Percentiles rank a stretch among this genome's conserved stretches.
Conservation (phyloP, 257 asterid species). For the Henckelia pumila region DNA sequence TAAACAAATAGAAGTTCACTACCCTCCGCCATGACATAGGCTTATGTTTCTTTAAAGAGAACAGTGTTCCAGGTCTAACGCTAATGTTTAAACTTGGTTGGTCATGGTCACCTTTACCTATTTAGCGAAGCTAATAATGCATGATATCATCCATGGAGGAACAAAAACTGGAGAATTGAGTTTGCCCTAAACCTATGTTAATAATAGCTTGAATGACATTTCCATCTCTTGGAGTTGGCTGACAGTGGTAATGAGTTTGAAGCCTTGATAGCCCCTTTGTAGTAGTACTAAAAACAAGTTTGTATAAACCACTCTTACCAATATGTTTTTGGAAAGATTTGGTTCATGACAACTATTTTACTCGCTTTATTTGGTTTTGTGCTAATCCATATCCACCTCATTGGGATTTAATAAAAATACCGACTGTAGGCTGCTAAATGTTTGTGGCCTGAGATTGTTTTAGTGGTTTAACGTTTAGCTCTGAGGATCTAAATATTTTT, state of each 20-base stretch:
- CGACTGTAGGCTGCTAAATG: background rate
- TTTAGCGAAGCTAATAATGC: background rate
- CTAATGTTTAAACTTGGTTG: background rate
- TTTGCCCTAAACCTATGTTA: background rate
- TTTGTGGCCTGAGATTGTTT: too few species aligned
- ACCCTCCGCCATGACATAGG: background rate
- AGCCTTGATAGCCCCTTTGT: background rate
- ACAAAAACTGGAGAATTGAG: background rate
- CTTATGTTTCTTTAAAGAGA: background rate
- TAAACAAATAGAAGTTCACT: too few species aligned
- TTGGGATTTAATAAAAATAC: too few species aligned
- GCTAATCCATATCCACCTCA: background rate
- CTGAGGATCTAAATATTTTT: background rate
- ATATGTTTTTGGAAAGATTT: too few species aligned
- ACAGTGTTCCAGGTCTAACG: background rate
- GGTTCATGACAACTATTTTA: background rate
- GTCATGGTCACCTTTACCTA: background rate
- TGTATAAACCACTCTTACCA: background rate
- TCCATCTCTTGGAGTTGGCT: background rate
- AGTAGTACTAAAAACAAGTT: background rate
- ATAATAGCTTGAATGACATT: background rate
- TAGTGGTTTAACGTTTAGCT: too few species aligned
- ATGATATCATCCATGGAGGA: background rate
- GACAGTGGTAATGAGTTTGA: background rate
- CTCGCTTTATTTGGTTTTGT: background rate